Conservation (phyloP, 768 basidiomycete species). For the Boletellus sp. region DNA sequence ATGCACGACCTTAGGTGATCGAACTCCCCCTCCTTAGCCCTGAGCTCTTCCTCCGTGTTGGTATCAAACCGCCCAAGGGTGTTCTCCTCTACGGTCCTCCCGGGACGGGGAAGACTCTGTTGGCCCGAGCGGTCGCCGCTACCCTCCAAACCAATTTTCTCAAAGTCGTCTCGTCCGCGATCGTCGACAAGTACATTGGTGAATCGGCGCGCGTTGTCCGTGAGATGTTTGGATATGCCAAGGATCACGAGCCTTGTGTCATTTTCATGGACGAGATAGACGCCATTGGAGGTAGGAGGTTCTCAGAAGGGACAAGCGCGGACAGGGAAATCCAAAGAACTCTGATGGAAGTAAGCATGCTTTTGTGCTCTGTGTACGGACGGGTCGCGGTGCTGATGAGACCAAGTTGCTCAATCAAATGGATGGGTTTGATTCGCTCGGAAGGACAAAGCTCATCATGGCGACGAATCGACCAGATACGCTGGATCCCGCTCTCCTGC, state of each 20-base stretch:
- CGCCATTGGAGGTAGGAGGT: conserved; percentile 89
- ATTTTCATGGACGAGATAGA: conserved; percentile 99
- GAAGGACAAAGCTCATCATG: conserved; percentile 96
- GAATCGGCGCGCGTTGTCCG: conserved; percentile 94
- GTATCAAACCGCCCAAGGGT: conserved; percentile 94
- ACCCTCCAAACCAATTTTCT: conserved; percentile 95
- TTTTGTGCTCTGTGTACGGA: background rate
- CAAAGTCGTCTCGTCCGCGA: conserved; percentile 97
- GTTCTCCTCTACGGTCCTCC: conserved; percentile 96
- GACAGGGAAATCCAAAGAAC: conserved; percentile 99
- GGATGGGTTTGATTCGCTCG: conserved; percentile 98
- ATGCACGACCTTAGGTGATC: conserved; percentile 61
- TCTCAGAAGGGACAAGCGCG: conserved; percentile 94
- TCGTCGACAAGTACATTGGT: conserved; percentile 98
- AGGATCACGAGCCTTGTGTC: conserved; percentile 96
- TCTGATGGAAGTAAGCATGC: conserved; percentile 77
- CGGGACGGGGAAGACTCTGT: conserved; percentile 93
- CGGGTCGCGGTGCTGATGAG: background rate
- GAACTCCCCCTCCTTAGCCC: conserved; percentile 93
- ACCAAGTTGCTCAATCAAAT: conserved; percentile 91
- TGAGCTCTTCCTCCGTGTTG: conserved; percentile 91
- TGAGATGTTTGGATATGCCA: conserved; percentile 99
- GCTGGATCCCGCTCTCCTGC: conserved; percentile 91
- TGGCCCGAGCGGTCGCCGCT: conserved; percentile 94
- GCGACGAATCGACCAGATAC: conserved; percentile 99